Conservation (phyloP, 768 basidiomycete species). For the Pleurotus salmoneostramineus region DNA sequence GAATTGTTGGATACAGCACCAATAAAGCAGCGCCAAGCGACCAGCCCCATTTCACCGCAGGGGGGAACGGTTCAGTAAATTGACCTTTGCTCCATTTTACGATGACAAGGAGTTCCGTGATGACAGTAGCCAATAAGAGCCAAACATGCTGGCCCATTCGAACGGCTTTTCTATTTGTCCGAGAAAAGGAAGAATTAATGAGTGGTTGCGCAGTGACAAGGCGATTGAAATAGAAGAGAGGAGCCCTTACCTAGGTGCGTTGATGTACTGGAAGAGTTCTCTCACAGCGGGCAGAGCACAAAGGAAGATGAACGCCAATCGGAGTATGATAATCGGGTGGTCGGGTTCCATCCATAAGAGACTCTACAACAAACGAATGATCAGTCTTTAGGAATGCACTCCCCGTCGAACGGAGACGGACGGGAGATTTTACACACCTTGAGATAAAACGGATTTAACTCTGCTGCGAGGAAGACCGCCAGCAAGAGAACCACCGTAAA, state of each 20-base stretch:
- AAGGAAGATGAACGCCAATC: slow-evolving; percentile 73
- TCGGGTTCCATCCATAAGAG: slow-evolving; percentile 87
- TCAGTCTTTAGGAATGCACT: slow-evolving; percentile 2
- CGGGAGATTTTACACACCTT: slow-evolving; percentile 45
- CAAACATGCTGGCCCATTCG: slow-evolving; percentile 90
- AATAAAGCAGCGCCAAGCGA: slow-evolving; percentile 52
- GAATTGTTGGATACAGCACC: slow-evolving; percentile 63
- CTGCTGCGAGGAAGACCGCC: slow-evolving; percentile 77
- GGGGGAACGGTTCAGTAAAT: slow-evolving; percentile 62
- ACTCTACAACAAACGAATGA: slow-evolving; percentile 27
- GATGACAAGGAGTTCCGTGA: slow-evolving; percentile 78
- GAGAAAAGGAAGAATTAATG: slow-evolving; percentile 1
- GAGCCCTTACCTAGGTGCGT: slow-evolving; percentile 64
- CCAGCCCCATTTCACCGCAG: slow-evolving; percentile 64
- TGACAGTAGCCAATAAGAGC: slow-evolving; percentile 81
- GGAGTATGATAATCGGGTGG: slow-evolving; percentile 76
- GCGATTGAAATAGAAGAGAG: background rate
- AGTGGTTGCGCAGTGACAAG: background rate
- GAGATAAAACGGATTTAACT: slow-evolving; percentile 85
- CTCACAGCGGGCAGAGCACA: slow-evolving; percentile 85
- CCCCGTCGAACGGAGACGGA: background rate
- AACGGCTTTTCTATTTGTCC: slow-evolving; percentile 56
- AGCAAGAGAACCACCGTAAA: slow-evolving; percentile 71
- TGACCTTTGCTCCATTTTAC: slow-evolving; percentile 78
- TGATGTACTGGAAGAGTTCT: slow-evolving; percentile 82